phyloP scores from a whole-genome alignment of 2,329 filamentous ascomycete genomes.

The Fusarium musae region DNA sequence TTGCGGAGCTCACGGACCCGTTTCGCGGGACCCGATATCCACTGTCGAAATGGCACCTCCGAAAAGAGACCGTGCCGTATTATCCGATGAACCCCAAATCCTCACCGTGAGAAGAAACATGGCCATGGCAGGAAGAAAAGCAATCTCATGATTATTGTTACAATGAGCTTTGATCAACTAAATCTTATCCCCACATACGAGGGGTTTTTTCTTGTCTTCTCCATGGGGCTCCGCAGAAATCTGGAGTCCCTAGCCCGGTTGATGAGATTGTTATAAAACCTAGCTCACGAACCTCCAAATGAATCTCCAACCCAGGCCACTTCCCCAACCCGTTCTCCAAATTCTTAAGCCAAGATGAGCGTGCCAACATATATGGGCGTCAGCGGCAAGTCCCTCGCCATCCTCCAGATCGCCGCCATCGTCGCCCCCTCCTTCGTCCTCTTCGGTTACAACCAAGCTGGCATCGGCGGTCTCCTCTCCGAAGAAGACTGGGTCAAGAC shows the following conservation, averaged over 20 bases:
- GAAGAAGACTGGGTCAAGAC: conserved; percentile 67
- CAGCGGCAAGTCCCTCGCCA: conserved; percentile 50
- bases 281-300: neutral
- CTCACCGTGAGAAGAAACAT: neutral
- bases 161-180: neutral
- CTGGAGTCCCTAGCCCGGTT: neutral
- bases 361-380: conserved; percentile 48
- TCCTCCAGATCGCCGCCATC: conserved; percentile 54
- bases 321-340: neutral
- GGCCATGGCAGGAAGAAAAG: neutral
- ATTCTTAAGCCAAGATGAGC: conserved; percentile 7
- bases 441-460: conserved; percentile 72
- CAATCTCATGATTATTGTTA: neutral
- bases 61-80: conserved; percentile 36
- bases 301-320: neutral
- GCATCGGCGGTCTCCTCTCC: conserved; percentile 76
- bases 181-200: conserved; percentile 27
- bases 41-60: conserved; percentile 10
- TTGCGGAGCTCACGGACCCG: neutral
- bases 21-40: neutral
- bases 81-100: conserved; percentile 18
- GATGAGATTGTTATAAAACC: conserved; percentile 1
- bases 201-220: conserved; percentile 12
- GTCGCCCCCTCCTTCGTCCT: conserved; percentile 58
- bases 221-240: conserved; percentile 36